Evolutionary conservation across 1,284 basidiomycete genomes (phyloP), one percentile per base, ranked within the genome.

Genomic region (Golubevia pallescens): DNA sequence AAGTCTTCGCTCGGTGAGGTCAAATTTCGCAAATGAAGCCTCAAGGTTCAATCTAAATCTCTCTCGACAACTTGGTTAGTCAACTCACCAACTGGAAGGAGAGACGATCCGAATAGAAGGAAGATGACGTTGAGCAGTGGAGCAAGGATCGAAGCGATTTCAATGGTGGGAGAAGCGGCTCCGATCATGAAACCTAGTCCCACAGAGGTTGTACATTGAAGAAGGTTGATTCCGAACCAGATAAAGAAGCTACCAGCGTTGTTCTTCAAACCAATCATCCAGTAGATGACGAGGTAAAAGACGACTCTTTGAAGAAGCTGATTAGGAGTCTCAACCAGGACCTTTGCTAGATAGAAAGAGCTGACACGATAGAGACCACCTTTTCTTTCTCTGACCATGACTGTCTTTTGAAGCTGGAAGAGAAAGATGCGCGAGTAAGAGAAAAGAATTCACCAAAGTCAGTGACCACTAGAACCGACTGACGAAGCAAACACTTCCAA

Each of bases 121-220:
- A 73, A 75, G 60, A 76, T 56, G 48, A 77, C 75, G 62, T 73
- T 77, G 66, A 77, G 73, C 19, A 75, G 63, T 16, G 75, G 75
- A 8, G 75, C 75, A 34, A 77, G 68, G 42, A 77, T 69, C 55
- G 73, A 75, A 16, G 73, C 75, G 1, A 75, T 55, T 20, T 77
- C 70, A 38, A 77, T 70, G 7, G 53, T 63, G 1, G 64, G 62
- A 10, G 70, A 63, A 2, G 70, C 68, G 32, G 66, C 68, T 1
- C 75, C 75, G 34, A 77, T 73, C 6, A 68, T 66, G 2, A 77
- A 58, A 2, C 75, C 75, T 2, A 75, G 48, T 1, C 68, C 73
- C 1, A 68, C 48, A 16, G 62, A 23, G 16, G 34, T 28, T 10
- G 57, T 42, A n/a, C 63, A 24, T 21, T 67, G 66, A 20, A 67